Base-by-base conservation (phyloP, 1,139 yeast genomes). In the Kluyveromyces marxianus region DNA sequence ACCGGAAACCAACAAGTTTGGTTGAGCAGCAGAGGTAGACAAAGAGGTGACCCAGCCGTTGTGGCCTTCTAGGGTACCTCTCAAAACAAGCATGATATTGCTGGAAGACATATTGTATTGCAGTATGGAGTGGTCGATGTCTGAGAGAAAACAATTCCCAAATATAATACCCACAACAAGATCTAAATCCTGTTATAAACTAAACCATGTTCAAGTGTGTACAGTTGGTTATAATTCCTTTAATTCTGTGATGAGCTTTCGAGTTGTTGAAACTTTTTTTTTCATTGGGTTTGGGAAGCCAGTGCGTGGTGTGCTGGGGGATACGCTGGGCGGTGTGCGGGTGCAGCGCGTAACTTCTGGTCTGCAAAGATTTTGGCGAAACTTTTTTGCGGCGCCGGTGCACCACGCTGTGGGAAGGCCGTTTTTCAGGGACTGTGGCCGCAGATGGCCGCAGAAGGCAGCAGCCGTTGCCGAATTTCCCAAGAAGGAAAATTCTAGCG, bases 21-120 rank as follows among this genome's bases (percentile, higher is more conserved):
- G 98, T 83, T 89, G 89, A 72, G 92, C 92, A 69, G 92, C 87
- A 71, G 96, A 84, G 77, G 97, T 92, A 76, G 97, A 96, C 69
- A 92, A 81, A 74, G 97, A 83, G 62, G 99, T 92, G 70, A 92
- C 98, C 97, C 97, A 92, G 69, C 82, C 83, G 76, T 76, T 77
- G 81, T 79, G 84, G 70, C 83, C 96, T 79, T 90, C 96, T 73
- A 92, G 86, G 82, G 97, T 87, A 74, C 97, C 97, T 83, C 97
- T 90, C 75, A 92, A 87, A 74, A 90, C 96, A 79, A 92, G 83
- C 83, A 90, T 95, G 86, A 90, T 97, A 75, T 59, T 57, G 56
- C 62, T 55, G 69, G 79, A 65, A 69, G 81, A 75, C 84, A 79
- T 80, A 63, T 32, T 46, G 36, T 27, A 24, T 27, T 32, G 7